Conservation (phyloP, 2,329 filamentous ascomycete species). For the Cercospora canescens region DNA sequence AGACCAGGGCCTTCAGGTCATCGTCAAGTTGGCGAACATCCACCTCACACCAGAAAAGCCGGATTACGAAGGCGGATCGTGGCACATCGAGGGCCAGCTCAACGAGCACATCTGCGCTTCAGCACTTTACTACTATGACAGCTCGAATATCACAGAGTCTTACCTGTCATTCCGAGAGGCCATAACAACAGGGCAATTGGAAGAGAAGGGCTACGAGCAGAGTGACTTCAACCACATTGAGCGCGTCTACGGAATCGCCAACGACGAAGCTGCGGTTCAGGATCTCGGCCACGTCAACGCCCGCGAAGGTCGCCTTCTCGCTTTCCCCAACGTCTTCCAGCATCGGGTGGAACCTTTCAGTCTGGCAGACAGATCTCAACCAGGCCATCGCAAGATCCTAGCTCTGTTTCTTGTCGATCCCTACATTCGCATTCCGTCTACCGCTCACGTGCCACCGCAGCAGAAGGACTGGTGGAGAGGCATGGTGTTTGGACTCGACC, state of each 20-base stretch:
- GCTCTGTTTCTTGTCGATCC: slow-evolving; percentile 63
- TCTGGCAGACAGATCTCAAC: slow-evolving; percentile 50
- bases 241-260: slow-evolving; percentile 30
- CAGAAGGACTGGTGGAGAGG: slow-evolving; percentile 47
- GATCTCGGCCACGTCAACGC: slow-evolving; percentile 52
- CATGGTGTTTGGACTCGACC: slow-evolving; percentile 21
- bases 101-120: slow-evolving; percentile 67
- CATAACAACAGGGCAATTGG: slow-evolving; percentile 9
- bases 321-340: slow-evolving; percentile 58
- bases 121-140: slow-evolving; percentile 63
- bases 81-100: slow-evolving; percentile 52
- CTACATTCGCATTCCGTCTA: slow-evolving; percentile 51
- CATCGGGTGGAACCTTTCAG: slow-evolving; percentile 54
- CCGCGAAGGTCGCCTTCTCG: slow-evolving; percentile 50
- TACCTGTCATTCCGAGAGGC: slow-evolving; percentile 52
- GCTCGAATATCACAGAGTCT: slow-evolving; percentile 59
- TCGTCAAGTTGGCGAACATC: slow-evolving; percentile 63
- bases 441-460: slow-evolving; percentile 54
- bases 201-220: slow-evolving; percentile 22
- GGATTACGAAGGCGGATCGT: slow-evolving; percentile 53
- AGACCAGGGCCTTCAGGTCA: slow-evolving; percentile 57
- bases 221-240: slow-evolving; percentile 26
- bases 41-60: slow-evolving; percentile 61
- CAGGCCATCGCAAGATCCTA: slow-evolving; percentile 59
- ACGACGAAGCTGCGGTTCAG: slow-evolving; percentile 39